A percentile compares a stretch with the other conserved stretches of the same genome.
These are phyloP conservation scores for Talaromyces sp. DNA, from an alignment of 2,329 filamentous ascomycete species.

Conservation along the genomic window DNA sequence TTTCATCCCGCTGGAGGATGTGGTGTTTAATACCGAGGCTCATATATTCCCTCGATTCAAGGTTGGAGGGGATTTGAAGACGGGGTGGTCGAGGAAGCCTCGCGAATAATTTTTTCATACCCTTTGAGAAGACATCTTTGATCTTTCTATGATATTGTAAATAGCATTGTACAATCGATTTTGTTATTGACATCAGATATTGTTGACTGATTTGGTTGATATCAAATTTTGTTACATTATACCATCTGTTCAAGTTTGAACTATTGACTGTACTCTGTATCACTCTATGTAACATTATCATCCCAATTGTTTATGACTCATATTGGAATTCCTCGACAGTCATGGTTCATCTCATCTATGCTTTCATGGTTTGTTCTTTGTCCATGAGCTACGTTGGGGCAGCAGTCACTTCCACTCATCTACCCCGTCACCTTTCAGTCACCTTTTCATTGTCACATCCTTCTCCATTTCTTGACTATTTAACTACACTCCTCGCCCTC, in stretches of 20 bases:
- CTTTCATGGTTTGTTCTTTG: background rate
- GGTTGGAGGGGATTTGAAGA: constrained; percentile 52
- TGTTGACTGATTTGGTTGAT: background rate
- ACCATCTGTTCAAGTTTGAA: background rate
- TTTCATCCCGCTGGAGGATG: constrained; percentile 75
- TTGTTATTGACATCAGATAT: background rate
- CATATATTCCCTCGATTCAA: constrained; percentile 87
- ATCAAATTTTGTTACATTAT: background rate
- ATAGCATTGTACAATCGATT: background rate
- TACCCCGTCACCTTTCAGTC: background rate
- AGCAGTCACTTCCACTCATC: background rate
- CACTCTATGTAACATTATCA: background rate
- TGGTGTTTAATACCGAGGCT: constrained; percentile 95
- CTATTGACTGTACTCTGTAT: background rate
- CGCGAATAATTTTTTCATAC: constrained; percentile 7
- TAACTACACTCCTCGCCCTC: background rate
- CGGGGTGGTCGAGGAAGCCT: constrained; percentile 38
- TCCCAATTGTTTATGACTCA: background rate
- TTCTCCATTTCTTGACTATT: background rate
- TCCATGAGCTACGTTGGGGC: background rate
- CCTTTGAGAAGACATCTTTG: background rate
- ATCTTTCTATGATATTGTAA: background rate
- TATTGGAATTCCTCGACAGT: background rate
- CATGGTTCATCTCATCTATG: background rate
- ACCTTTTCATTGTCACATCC: background rate